Conservation (phyloP, 2,329 filamentous ascomycete genomes). For the Colletotrichum eremochloae region DNA sequence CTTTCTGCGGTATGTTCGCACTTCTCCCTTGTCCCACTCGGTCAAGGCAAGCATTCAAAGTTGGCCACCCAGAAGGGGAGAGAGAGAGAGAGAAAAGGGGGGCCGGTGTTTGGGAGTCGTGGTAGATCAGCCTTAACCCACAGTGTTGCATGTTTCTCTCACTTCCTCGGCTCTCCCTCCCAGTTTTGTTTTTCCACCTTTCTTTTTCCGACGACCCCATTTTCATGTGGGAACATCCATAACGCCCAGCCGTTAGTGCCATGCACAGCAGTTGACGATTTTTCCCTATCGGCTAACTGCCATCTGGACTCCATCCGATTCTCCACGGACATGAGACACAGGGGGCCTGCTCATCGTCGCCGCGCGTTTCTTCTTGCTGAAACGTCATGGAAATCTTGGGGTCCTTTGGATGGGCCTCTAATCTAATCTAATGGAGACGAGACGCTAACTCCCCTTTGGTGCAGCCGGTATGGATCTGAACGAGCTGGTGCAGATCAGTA, state of each 20-base stretch:
- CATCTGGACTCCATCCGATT: constrained; percentile 34
- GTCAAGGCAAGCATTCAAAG: neutral
- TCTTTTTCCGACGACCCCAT: neutral
- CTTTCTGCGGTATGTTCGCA: constrained; percentile 53
- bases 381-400: constrained; percentile 20
- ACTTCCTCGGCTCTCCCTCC: neutral
- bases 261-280: constrained; percentile 17
- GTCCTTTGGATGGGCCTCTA: constrained; percentile 3
- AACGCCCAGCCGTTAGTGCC: neutral
- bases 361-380: constrained; percentile 32
- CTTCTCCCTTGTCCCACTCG: neutral
- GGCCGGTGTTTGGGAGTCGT: neutral
- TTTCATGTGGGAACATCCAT: constrained; percentile 15
- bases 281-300: constrained; percentile 16
- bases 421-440: constrained; percentile 23
- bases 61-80: neutral
- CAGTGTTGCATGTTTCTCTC: neutral
- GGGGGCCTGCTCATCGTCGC: neutral
- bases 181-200: neutral
- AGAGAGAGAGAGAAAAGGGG: too few species aligned
- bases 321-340: constrained; percentile 38
- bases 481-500: constrained; percentile 44
- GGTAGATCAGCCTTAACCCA: neutral
- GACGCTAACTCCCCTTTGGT: constrained; percentile 22
- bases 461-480: constrained; percentile 44